phyloP scores from a whole-genome alignment of 2,329 filamentous ascomycete species.

The Xylogone sp. region DNA sequence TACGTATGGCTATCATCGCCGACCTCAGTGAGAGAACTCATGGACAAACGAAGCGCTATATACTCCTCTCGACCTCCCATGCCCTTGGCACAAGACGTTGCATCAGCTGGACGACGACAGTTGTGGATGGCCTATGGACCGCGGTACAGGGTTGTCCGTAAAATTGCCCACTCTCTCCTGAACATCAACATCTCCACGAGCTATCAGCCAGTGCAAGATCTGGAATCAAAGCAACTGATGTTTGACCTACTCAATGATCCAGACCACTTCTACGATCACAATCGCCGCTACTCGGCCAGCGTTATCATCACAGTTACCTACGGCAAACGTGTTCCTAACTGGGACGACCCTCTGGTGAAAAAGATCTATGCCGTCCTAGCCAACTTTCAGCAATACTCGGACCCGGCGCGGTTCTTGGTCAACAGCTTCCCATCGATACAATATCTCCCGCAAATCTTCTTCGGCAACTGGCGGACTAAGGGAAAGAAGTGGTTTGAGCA shows the following conservation, averaged over 20 bases:
- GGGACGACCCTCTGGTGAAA: constrained; percentile 30
- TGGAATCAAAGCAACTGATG: constrained; percentile 30
- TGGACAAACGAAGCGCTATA: constrained; percentile 20
- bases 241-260: constrained; percentile 32
- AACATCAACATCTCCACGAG: constrained; percentile 19
- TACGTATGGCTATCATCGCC: constrained; percentile 34
- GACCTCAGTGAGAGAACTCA: constrained; percentile 17
- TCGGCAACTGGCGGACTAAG: constrained; percentile 15
- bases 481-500: constrained; percentile 10
- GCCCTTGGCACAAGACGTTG: constrained; percentile 33
- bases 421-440: constrained; percentile 30
- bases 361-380: constrained; percentile 31
- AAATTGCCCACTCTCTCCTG: constrained; percentile 22
- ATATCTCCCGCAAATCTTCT: constrained; percentile 20
- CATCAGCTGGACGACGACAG: constrained; percentile 17
- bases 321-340: constrained; percentile 33
- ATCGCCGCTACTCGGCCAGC: constrained; percentile 37
- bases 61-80: constrained; percentile 34
- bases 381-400: constrained; percentile 31
- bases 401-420: constrained; percentile 33
- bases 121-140: constrained; percentile 26
- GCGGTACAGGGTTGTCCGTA: constrained; percentile 23
- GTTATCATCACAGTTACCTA: constrained; percentile 39
- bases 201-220: constrained; percentile 26
- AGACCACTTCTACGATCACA: constrained; percentile 33